phyloP scores from a whole-genome alignment of 2,329 filamentous ascomycete genomes.

The Fusarium pininemorale region DNA sequence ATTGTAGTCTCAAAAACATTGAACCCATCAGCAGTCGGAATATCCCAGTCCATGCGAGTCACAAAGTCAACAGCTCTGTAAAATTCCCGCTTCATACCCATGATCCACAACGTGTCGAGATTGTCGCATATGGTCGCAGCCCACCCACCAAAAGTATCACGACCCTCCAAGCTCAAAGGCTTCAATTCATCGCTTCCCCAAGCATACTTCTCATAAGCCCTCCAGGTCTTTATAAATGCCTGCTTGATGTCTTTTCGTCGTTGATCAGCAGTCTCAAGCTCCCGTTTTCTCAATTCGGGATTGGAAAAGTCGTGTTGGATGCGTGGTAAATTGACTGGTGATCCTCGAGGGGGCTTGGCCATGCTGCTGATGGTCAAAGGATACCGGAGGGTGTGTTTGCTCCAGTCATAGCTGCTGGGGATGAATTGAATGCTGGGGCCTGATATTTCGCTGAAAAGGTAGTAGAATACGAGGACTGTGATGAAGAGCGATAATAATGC shows the following conservation, averaged over 20 bases:
- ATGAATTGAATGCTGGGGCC: slow-evolving; percentile 23
- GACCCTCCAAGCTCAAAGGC: slow-evolving; percentile 58
- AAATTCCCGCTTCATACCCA: slow-evolving; percentile 71
- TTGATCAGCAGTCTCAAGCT: slow-evolving; percentile 5
- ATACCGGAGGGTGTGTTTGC: slow-evolving; percentile 18
- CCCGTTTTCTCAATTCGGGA: slow-evolving; percentile 19
- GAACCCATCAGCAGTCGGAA: slow-evolving; percentile 54
- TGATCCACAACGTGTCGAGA: slow-evolving; percentile 73
- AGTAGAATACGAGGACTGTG: slow-evolving; percentile 16
- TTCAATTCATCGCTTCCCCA: slow-evolving; percentile 70
- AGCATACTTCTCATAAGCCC: slow-evolving; percentile 65
- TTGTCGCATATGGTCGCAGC: slow-evolving; percentile 69
- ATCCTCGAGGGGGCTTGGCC: slow-evolving; percentile 20
- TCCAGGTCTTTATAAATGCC: slow-evolving; percentile 64
- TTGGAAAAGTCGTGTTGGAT: slow-evolving; percentile 37
- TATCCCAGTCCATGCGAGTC: slow-evolving; percentile 57
- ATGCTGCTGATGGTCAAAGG: slow-evolving; percentile 16
- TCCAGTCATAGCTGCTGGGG: slow-evolving; percentile 39
- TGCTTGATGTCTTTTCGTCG: slow-evolving; percentile 53
- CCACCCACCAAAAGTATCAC: slow-evolving; percentile 69
- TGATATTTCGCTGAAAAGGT: slow-evolving; percentile 24
- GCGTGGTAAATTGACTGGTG: slow-evolving; percentile 18
- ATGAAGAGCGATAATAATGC: slow-evolving; percentile 30
- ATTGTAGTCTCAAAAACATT: slow-evolving; percentile 76
- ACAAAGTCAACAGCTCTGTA: slow-evolving; percentile 66